Percentiles rank a stretch among this genome's conserved stretches.
phyloP scores from a whole-genome alignment of 2,329 filamentous ascomycete genomes.

The Botryotinia globosa region DNA sequence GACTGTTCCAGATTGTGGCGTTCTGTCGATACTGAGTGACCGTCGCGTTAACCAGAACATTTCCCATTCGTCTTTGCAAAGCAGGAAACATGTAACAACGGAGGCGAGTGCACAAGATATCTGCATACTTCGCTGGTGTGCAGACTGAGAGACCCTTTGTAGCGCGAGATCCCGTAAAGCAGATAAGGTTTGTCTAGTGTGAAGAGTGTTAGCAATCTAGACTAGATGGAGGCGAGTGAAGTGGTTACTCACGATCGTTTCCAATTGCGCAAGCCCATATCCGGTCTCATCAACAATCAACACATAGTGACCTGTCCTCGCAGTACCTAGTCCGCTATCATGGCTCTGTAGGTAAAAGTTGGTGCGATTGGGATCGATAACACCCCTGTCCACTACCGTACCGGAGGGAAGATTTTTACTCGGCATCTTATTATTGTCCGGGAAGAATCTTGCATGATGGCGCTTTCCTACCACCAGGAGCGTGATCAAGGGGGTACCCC shows the following conservation, averaged over 20 bases:
- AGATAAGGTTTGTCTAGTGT: conserved; percentile 67
- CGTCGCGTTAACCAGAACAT: neutral
- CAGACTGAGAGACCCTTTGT: conserved; percentile 81
- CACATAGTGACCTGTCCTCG: neutral
- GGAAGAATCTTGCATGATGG: neutral
- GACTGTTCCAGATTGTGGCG: neutral
- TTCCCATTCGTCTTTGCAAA: neutral
- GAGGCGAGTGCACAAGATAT: conserved; percentile 74
- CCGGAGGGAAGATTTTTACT: too few relatives aligned
- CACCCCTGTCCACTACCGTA: neutral
- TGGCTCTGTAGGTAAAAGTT: neutral
- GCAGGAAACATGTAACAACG: conserved; percentile 58
- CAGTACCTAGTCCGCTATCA: neutral
- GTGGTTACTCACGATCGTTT: neutral
- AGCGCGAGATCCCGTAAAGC: conserved; percentile 75
- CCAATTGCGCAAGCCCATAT: neutral
- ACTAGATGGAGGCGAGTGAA: too few relatives aligned
- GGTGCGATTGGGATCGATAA: neutral
- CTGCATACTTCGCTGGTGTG: conserved; percentile 84
- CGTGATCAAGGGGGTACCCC: neutral
- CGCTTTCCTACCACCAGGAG: neutral
- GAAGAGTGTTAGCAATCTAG: neutral
- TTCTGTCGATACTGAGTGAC: neutral
- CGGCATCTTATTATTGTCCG: neutral
- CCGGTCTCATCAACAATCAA: neutral